Evolutionary conservation across 176 grass and related monocot genomes (phyloP), one percentile per base, ranked within the genome.

Genomic region (Carex pumila): DNA sequence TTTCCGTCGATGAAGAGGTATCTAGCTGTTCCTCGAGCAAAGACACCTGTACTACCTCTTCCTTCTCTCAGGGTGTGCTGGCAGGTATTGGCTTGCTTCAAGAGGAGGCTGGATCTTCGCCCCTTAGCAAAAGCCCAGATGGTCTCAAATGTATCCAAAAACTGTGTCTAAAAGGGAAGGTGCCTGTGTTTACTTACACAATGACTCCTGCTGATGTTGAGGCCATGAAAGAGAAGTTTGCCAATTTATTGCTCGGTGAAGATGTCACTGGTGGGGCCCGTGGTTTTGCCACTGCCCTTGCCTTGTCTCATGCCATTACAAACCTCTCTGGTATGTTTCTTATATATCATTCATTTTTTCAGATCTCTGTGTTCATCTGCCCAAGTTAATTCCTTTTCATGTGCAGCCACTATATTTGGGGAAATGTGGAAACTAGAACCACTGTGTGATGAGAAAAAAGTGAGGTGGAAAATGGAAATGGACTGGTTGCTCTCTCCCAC

Each of bases 391-490:
- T 87, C 3, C 3, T 39, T 62, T 79, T 81, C 4, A 29, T 36
- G 12, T 87, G 43, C 84, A 99, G 96, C 90, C 29, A 94, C 96
- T 84, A 74, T 95, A 85, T 99, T 93, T 86, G 93, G 96, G 70
- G 93, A 99, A 86, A 57, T 99, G 68, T 99, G 96, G 96, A 99
- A 99, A 87, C 78, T 99, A 54, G 93, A 99, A 83, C 96, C 96
- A 65, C 81, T 99, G 68, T 90, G 89, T 67, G 80, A 89, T 49
- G 90, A 92, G 34, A 95, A 91, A 89, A 99, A 99, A 50, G 85
- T 86, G 70, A 93, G 87, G 62, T 99, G 96, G 96, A 60, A 58
- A 50, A 93, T 90, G 90, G 96, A 99, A 93, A 95, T 99, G 93
- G 93, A 94, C 53, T 99, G 93, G 96, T 79, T 99, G 60, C 88